Base-by-base conservation (phyloP, 169 alveolate species). In the Cryptosporidium muris region DNA sequence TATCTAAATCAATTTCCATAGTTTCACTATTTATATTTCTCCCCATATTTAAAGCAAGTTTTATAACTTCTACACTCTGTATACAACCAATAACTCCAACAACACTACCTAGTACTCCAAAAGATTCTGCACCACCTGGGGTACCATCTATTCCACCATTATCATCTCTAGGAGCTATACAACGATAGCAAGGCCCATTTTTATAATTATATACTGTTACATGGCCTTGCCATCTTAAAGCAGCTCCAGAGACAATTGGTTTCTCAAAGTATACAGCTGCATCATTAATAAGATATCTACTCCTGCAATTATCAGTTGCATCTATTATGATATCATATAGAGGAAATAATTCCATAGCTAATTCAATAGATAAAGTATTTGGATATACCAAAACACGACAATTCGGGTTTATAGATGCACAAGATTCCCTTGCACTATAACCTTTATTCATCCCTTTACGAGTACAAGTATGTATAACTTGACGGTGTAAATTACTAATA, bases 161-260 rank as follows among this genome's bases (percentile, higher is more conserved):
- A 60, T 74, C 85, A 11, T 74, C 67, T 43, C 85, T 42, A n/a
- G 98, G 98, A 54, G 90, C 92, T 81, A 94, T 62, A 63, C 97
- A 95, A 82, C 97, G 80, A 65, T 93, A 93, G 68, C 97, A 95
- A 53, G 97, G 96, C 1, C 95, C 94, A 51, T 88, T 82, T 36
- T 81, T 81, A 42, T 90, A 90, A n/a, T 89, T 90, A 91, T 91
- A 92, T 43, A 95, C 94, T 12, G 96, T 93, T 37, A 93, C 82
- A 80, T 94, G 92, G 34, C 98, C 98, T 68, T 95, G 97, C 96
- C 95, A 92, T 48, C 94, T 91, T 4, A 94, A 81, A 38, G 94
- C 94, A 47, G 95, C 92, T 5, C 95, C 97, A 12, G 96, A 94
- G 9, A 95, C 95, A 45, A 95, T 68, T 14, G 95, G 95, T 74